Conservation (phyloP, 805 yeast species). For the Candida manassasensis region DNA sequence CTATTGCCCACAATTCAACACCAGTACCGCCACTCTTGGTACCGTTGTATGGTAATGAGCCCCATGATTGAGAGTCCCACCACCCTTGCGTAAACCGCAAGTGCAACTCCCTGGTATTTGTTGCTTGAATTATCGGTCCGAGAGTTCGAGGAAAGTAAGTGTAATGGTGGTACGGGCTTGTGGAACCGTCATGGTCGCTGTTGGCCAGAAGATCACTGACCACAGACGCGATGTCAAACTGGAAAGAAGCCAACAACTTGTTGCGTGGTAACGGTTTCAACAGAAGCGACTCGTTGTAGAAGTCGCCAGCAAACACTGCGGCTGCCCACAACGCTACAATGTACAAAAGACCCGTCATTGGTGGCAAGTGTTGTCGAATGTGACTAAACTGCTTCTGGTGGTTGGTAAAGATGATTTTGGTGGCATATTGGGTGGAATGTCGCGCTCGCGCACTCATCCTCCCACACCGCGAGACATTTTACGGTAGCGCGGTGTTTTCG, state of each 20-base stretch:
- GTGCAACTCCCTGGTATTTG: conserved; percentile 72
- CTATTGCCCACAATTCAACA: conserved; percentile 85
- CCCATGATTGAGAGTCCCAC: conserved; percentile 92
- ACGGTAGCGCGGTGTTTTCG: no score
- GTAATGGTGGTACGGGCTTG: conserved; percentile 39
- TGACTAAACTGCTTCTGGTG: no score
- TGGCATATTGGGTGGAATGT: no score
- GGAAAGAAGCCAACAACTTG: conserved; percentile 63
- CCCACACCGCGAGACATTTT: no score
- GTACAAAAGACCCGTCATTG: background rate
- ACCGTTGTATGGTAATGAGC: conserved; percentile 72
- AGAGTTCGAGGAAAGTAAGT: conserved; percentile 74
- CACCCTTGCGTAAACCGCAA: conserved; percentile 88
- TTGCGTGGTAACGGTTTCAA: conserved; percentile 73
- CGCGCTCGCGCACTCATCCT: no score
- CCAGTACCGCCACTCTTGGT: conserved; percentile 84
- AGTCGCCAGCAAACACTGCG: conserved; percentile 9
- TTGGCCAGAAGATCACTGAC: conserved; percentile 17
- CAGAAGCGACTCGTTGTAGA: conserved; percentile 55
- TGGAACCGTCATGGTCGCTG: conserved; percentile 5
- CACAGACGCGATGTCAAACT: conserved; percentile 60
- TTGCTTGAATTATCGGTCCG: conserved; percentile 66
- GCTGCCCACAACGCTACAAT: conserved; percentile 4
- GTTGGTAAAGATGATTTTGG: no score
- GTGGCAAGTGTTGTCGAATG: no score